phyloP scores from a whole-genome alignment of 2,329 filamentous ascomycete genomes.

The Aureobasidium vineae region DNA sequence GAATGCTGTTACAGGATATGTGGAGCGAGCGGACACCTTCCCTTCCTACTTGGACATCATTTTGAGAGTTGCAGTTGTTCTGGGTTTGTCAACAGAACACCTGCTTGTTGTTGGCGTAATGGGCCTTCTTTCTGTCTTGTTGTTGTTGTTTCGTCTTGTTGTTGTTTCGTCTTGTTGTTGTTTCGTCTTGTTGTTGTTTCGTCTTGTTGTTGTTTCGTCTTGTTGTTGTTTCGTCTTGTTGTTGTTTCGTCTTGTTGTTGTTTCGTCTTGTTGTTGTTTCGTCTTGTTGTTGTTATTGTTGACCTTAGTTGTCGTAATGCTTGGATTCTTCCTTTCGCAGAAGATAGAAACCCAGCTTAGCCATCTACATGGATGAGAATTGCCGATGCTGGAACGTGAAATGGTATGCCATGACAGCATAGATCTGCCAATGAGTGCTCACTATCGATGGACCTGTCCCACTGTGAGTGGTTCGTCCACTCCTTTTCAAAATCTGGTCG shows the following conservation, averaged over 20 bases:
- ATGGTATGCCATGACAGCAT: slow-evolving; percentile 46
- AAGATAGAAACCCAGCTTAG: slow-evolving; percentile 39
- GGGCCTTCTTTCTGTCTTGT: slow-evolving; percentile 46
- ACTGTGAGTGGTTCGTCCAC: slow-evolving; percentile 38
- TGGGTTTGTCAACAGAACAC: slow-evolving; percentile 41
- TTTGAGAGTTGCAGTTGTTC: slow-evolving; percentile 40
- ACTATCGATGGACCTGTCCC: slow-evolving; percentile 46
- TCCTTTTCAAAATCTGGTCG: slow-evolving; percentile 42
- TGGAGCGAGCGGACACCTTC: slow-evolving; percentile 9
- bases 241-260: slow-evolving; percentile 41
- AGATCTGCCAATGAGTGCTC: slow-evolving; percentile 48
- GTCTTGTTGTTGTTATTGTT: slow-evolving; percentile 45
- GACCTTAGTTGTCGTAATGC: slow-evolving; percentile 43
- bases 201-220: slow-evolving; percentile 44
- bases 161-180: slow-evolving; percentile 43
- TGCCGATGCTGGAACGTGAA: slow-evolving; percentile 49
- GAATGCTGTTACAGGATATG: slow-evolving; percentile 9
- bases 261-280: slow-evolving; percentile 44
- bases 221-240: slow-evolving; percentile 44
- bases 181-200: slow-evolving; percentile 42
- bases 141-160: slow-evolving; percentile 42
- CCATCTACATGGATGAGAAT: slow-evolving; percentile 39
- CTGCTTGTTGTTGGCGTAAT: slow-evolving; percentile 41
- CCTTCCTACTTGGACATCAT: slow-evolving; percentile 29
- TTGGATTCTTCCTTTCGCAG: slow-evolving; percentile 42